Evolutionary conservation across 2,329 filamentous ascomycete species (phyloP), one percentile per base, ranked within the genome.

Genomic region (Pseudogymnoascus sp.): DNA sequence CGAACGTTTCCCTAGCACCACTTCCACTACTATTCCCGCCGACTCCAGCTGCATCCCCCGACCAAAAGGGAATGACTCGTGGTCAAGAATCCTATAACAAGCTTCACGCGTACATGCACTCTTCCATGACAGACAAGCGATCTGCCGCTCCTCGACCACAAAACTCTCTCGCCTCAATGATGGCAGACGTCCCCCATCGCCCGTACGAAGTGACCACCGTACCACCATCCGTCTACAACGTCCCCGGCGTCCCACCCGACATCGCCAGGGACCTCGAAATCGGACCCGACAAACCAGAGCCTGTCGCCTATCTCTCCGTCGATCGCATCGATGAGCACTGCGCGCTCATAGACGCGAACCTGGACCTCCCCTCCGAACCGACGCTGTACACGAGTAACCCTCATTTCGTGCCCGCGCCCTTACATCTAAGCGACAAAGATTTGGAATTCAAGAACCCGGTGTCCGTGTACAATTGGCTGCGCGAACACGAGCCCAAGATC

Each of bases 401-500:
- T 72, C 73, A 68, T 70, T 70, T 64, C 63, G 72, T 44, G 78
- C 75, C 69, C 76, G 70, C 67, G 74, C 73, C 66, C 69, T 72
- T 63, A 77, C 74, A 42, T 72, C 79, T 63, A 66, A 71, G 66
- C 64, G 82, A 78, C 75, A 81, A 76, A 72, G 81, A 83, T 63
- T 73, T 82, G 60, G 80, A 82, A 28, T 75, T 91, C 23, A 84
- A 84, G 61, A 97, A 97, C 73, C 92, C 92, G 0, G 90, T 91
- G 44, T 95, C 90, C 64, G 92, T 96, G 2, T 95, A 96, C 77
- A 97, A 95, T 75, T 99, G 94, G 94, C 83, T 99, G 11, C 84
- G 91, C 66, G 87, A 91, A 72, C 83, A 96, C 75, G 87, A 91
- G 64, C 90, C 92, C 2, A 87, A 93, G 74, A 87, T 92, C 59